Conservation (phyloP, 192 early-diverging fungal genomes). For the Entrophospora sp. region DNA sequence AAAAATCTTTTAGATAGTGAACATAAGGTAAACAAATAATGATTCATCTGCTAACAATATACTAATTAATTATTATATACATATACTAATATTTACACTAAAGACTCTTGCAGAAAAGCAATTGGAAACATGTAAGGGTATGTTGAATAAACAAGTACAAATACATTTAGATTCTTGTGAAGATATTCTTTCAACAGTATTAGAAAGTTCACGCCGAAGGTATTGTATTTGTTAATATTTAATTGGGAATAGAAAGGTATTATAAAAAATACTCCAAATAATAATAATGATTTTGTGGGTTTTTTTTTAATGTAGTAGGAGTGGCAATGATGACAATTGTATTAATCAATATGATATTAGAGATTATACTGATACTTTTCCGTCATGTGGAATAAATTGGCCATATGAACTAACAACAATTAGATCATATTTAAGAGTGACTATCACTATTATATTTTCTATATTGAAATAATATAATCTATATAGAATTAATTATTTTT, state of each 20-base stretch:
- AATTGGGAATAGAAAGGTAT: not conserved
- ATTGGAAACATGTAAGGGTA: constrained; percentile 27
- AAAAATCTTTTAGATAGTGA: constrained; percentile 23
- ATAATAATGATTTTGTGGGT: no score
- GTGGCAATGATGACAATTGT: constrained; percentile 25
- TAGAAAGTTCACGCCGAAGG: not conserved
- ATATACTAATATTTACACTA: not conserved
- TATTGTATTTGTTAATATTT: not conserved
- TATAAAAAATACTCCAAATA: no score
- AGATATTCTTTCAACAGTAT: constrained; percentile 18
- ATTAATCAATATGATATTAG: constrained; percentile 53
- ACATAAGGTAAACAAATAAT: constrained; percentile 20
- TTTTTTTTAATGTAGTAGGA: not conserved
- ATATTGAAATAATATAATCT: not conserved
- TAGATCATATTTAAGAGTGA: constrained; percentile 43
- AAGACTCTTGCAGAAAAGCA: constrained; percentile 10
- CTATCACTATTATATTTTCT: not conserved
- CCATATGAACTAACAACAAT: constrained; percentile 42
- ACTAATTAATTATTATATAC: not conserved
- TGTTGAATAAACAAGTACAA: constrained; percentile 15
- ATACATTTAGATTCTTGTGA: constrained; percentile 35
- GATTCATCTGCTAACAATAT: not conserved
- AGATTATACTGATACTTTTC: constrained; percentile 29
- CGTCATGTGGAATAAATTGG: constrained; percentile 45
- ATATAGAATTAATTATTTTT: not conserved